Base-by-base conservation (phyloP, 2,329 filamentous ascomycete species). In the Byssochlamys sp. region DNA sequence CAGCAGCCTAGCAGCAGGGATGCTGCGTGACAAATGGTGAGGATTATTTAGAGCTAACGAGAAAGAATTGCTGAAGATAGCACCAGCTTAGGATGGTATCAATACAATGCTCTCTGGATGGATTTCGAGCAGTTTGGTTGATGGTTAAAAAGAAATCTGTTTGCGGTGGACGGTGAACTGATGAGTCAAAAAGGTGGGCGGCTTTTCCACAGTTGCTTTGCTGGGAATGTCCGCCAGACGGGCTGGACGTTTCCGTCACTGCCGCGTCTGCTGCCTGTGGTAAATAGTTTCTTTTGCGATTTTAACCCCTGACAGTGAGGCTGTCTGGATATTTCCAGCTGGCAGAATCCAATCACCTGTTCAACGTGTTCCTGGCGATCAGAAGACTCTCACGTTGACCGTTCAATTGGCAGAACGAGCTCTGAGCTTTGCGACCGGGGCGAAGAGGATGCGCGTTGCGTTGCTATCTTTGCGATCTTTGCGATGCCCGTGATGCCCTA, bases 11-110 rank as follows among this genome's bases (percentile, higher is more conserved):
- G 19, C 48, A 51, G 54, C 54, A 56, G 62, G 60, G 61, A 62
- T 59, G 61, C 60, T 59, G 58, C 55, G 14, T 28, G 62, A 57
- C 53, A 48, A 53, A 24, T 10, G 28, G 28, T 19, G 55, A 56
- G 28, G 27, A 11, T 28, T 19, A 19, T 19, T 19, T 11, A 9
- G 24, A n/a, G 24, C 49, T 51, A 26, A 28, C 25, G 19, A 19
- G 3, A n/a, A 45, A 45, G 14, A 45, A n/a, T n/a, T 19, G 35
- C 35, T 31, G 29, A 9, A 29, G 28, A 29, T 9, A 45, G 39
- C 39, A 19, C 39, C 39, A 45, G 39, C n/a, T n/a, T 45, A 4
- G 19, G 39, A 45, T 45, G 19, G 39, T 19, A 19, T 19, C 19
- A 19, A 45, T 45, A 19, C 19, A 14, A 45, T 45, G 39, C 39